These are phyloP conservation scores for Saccharomycopsis phalli DNA, from an alignment of 1,139 yeast species.

Conservation along the genomic window DNA sequence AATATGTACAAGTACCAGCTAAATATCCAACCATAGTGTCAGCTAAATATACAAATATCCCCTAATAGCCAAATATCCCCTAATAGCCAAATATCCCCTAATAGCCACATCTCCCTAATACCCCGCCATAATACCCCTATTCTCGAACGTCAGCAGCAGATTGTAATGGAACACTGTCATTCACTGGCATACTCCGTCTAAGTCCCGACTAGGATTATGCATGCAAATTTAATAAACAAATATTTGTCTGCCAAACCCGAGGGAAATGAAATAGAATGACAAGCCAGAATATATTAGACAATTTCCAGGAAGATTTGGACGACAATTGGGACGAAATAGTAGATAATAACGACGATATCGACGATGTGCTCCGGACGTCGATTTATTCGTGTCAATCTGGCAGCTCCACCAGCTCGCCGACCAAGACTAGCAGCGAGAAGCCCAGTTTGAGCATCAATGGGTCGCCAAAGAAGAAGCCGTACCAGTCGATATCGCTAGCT, in stretches of 20 bases:
- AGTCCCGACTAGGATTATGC: no score
- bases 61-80: no score
- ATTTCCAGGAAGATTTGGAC: slow-evolving; percentile 14
- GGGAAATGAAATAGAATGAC: background rate
- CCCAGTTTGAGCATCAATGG: background rate
- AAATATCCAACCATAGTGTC: no score
- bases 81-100: no score
- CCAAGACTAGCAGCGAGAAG: background rate
- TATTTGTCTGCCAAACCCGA: background rate
- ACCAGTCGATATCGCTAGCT: slow-evolving; percentile 12
- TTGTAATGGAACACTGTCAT: no score
- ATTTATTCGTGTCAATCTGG: slow-evolving; percentile 11
- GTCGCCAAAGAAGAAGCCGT: slow-evolving; percentile 9
- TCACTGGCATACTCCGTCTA: no score
- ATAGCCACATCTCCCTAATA: no score
- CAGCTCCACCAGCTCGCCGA: slow-evolving; percentile 3
- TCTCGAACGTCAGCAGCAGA: no score
- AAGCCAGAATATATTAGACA: background rate
- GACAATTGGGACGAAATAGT: slow-evolving; percentile 19
- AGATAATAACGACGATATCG: slow-evolving; percentile 14
- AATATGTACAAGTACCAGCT: no score
- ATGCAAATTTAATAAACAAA: background rate
- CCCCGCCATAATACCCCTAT: no score
- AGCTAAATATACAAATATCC: no score
- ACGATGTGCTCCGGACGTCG: slow-evolving; percentile 15